Conservation (phyloP, 169 alveolate genomes). For the Babesia ovata region DNA sequence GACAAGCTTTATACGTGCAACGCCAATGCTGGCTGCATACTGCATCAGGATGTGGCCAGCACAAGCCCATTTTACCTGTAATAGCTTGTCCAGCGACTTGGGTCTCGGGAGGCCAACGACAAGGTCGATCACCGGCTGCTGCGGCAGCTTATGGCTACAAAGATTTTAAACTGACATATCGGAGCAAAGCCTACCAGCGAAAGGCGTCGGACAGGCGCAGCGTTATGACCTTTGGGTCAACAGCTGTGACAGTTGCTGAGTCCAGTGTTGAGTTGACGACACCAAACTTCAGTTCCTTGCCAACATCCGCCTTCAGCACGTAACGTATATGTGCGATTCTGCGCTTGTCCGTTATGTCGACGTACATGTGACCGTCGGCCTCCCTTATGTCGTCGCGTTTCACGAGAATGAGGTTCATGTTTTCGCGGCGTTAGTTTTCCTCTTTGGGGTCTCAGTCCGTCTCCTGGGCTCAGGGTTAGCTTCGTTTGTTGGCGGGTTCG, state of each 20-base stretch:
- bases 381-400: slow-evolving; percentile 29
- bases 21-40: slow-evolving; percentile 77
- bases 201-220: slow-evolving; percentile 41
- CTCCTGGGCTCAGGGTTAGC: neutral
- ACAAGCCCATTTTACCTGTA: slow-evolving; percentile 28
- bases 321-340: slow-evolving; percentile 30
- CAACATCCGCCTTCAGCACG: slow-evolving; percentile 58
- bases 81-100: slow-evolving; percentile 71
- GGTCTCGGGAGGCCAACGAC: slow-evolving; percentile 80
- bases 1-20: slow-evolving; percentile 69
- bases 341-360: slow-evolving; percentile 38
- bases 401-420: slow-evolving; percentile 56
- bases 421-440: neutral
- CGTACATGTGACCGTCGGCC: slow-evolving; percentile 13
- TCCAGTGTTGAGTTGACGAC: slow-evolving; percentile 45
- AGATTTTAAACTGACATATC: neutral
- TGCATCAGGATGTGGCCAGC: slow-evolving; percentile 9
- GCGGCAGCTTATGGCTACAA: slow-evolving; percentile 21
- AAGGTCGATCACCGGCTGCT: slow-evolving; percentile 69
- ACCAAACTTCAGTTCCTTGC: slow-evolving; percentile 52
- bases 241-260: slow-evolving; percentile 33
- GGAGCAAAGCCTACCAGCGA: slow-evolving; percentile 7
- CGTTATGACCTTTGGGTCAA: slow-evolving; percentile 4
- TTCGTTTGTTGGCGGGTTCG: neutral
- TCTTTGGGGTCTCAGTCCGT: neutral